phyloP scores from a whole-genome alignment of 305 asterid genomes.

The Rubia balearica region DNA sequence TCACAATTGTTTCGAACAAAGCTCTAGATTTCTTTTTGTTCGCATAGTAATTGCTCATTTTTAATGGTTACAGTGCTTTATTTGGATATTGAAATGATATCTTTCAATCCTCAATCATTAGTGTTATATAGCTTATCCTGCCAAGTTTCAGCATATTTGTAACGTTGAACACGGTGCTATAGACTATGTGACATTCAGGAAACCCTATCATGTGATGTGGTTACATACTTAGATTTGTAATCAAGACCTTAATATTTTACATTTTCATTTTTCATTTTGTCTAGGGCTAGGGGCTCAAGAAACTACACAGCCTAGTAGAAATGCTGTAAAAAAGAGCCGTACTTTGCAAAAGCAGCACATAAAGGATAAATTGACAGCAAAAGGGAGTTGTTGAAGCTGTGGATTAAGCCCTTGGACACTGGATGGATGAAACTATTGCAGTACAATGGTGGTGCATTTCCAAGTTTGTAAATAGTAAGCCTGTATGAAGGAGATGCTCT shows the following conservation, averaged over 20 bases:
- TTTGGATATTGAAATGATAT: neutral
- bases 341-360: conserved; percentile 34
- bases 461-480: conserved; percentile 22
- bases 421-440: conserved; percentile 15
- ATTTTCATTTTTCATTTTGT: conserved; percentile 18
- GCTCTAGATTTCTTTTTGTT: neutral
- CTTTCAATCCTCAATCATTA: neutral
- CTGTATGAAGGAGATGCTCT: conserved; percentile 7
- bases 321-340: conserved; percentile 45
- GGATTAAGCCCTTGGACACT: conserved; percentile 25
- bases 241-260: conserved; percentile 4
- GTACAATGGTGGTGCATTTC: conserved; percentile 17
- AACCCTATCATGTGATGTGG: neutral
- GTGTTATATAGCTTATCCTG: neutral
- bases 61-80: too few species aligned
- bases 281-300: conserved; percentile 51
- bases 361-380: conserved; percentile 39
- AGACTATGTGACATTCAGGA: neutral
- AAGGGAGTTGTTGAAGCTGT: conserved; percentile 27
- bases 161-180: neutral
- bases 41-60: neutral
- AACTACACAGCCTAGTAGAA: conserved; percentile 34
- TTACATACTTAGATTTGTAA: neutral
- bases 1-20: neutral
- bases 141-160: neutral